Percentiles rank a stretch among this genome's conserved stretches.
Conservation (phyloP, 768 basidiomycete genomes). For the button mushroom (Agaricus bisporus) region DNA sequence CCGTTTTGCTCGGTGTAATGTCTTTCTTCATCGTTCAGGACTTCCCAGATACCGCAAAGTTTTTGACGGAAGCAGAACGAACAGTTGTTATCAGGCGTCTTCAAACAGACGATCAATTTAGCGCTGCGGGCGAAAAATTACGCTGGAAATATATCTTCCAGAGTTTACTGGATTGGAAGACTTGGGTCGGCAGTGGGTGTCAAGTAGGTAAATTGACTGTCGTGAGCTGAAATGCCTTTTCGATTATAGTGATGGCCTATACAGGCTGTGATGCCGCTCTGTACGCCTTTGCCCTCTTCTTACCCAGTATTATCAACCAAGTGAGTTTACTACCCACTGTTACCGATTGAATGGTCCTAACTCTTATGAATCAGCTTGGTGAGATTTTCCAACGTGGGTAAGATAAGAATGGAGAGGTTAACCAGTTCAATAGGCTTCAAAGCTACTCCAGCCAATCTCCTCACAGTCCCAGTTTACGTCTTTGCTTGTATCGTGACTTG, state of each 20-base stretch:
- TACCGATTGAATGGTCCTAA: too few species aligned
- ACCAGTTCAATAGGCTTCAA: conserved; percentile 37
- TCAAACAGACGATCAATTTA: conserved; percentile 64
- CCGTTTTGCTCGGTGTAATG: conserved; percentile 54
- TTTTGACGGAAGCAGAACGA: conserved; percentile 66
- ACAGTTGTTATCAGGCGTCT: conserved; percentile 60
- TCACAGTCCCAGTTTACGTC: conserved; percentile 74
- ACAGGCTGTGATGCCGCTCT: conserved; percentile 56
- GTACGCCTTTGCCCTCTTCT: conserved; percentile 74
- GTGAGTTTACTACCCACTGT: conserved; percentile 26
- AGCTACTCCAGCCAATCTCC: conserved; percentile 69
- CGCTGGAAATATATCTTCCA: conserved; percentile 50
- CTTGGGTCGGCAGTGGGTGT: conserved; percentile 48
- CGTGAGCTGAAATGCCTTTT: background rate
- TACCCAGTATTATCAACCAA: conserved; percentile 73
- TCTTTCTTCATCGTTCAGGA: conserved; percentile 81
- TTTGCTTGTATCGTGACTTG: conserved; percentile 66
- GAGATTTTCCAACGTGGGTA: background rate
- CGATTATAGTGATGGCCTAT: conserved; percentile 45
- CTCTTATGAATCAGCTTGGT: conserved; percentile 1
- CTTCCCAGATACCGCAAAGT: conserved; percentile 78
- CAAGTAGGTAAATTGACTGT: background rate
- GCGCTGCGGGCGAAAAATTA: conserved; percentile 64
- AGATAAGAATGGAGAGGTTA: background rate
- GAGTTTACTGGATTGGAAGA: conserved; percentile 69